Evolutionary conservation across 805 yeast genomes (phyloP).

Genomic region (Suhomyces xylopsoci): DNA sequence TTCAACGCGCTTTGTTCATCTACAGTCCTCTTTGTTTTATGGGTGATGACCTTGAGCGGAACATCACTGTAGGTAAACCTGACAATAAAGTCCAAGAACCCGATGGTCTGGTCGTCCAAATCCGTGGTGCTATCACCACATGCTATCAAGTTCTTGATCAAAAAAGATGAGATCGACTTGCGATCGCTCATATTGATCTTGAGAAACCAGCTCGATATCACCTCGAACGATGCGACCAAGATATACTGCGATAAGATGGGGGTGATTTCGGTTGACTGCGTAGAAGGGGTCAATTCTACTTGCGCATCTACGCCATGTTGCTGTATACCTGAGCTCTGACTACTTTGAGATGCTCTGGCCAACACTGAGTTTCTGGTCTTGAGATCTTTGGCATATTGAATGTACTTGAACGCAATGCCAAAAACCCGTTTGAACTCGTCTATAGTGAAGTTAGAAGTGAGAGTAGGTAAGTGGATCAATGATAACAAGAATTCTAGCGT

Average conservation of each 20-base stretch:
- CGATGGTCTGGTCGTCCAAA: slow-evolving; percentile 53
- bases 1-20: slow-evolving; percentile 15
- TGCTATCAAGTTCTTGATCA: slow-evolving; percentile 52
- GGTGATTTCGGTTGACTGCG: slow-evolving; percentile 42
- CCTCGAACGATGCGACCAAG: slow-evolving; percentile 60
- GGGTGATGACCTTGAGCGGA: slow-evolving; percentile 45
- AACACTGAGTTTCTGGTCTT: slow-evolving; percentile 20
- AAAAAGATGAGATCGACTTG: slow-evolving; percentile 56
- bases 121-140: slow-evolving; percentile 5
- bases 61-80: slow-evolving; percentile 65
- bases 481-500: slow-evolving; percentile 72
- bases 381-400: slow-evolving; percentile 64
- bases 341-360: slow-evolving; percentile 10
- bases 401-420: slow-evolving; percentile 78
- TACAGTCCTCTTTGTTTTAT: not conserved
- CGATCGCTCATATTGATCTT: slow-evolving; percentile 60
- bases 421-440: slow-evolving; percentile 79
- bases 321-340: slow-evolving; percentile 13
- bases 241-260: slow-evolving; percentile 59
- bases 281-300: slow-evolving; percentile 55
- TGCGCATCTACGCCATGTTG: slow-evolving; percentile 46
- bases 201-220: slow-evolving; percentile 70
- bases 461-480: slow-evolving; percentile 59
- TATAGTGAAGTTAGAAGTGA: slow-evolving; percentile 67
- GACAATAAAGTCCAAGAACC: slow-evolving; percentile 63